Conservation (phyloP, 1,139 yeast species). For the Pichia sp. region DNA sequence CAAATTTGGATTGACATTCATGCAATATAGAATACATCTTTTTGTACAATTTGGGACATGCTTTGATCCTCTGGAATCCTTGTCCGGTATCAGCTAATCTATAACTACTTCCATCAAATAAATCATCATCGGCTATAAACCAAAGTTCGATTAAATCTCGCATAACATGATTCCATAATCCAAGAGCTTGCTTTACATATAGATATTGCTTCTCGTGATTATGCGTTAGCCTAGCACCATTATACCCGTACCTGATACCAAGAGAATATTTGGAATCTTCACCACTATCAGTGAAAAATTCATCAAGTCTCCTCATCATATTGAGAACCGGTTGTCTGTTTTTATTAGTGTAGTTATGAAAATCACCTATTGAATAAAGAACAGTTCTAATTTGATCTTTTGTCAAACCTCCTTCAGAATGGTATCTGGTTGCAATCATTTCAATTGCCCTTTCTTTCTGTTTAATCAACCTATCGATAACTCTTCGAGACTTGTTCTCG, state of each 20-base stretch:
- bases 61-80: slow-evolving; percentile 63
- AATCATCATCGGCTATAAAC: slow-evolving; percentile 65
- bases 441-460: slow-evolving; percentile 60
- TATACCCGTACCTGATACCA: slow-evolving; percentile 54
- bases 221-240: slow-evolving; percentile 65
- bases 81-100: slow-evolving; percentile 67
- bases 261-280: slow-evolving; percentile 35
- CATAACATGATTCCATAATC: slow-evolving; percentile 67
- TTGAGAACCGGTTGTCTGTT: slow-evolving; percentile 57
- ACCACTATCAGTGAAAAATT: slow-evolving; percentile 37
- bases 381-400: slow-evolving; percentile 60
- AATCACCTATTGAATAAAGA: slow-evolving; percentile 66
- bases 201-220: slow-evolving; percentile 61
- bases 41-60: slow-evolving; percentile 58
- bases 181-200: slow-evolving; percentile 62
- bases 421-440: slow-evolving; percentile 39
- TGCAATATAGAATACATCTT: slow-evolving; percentile 59
- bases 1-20: slow-evolving; percentile 53
- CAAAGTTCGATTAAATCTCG: slow-evolving; percentile 65
- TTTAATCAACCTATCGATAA: slow-evolving; percentile 49
- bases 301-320: slow-evolving; percentile 47
- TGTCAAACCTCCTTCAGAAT: slow-evolving; percentile 29
- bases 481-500: slow-evolving; percentile 42
- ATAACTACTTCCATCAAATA: slow-evolving; percentile 45
- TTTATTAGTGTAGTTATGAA: slow-evolving; percentile 60